These are phyloP conservation scores for Lipomyces mesembrius DNA, from an alignment of 805 yeast species.

Conservation along the genomic window DNA sequence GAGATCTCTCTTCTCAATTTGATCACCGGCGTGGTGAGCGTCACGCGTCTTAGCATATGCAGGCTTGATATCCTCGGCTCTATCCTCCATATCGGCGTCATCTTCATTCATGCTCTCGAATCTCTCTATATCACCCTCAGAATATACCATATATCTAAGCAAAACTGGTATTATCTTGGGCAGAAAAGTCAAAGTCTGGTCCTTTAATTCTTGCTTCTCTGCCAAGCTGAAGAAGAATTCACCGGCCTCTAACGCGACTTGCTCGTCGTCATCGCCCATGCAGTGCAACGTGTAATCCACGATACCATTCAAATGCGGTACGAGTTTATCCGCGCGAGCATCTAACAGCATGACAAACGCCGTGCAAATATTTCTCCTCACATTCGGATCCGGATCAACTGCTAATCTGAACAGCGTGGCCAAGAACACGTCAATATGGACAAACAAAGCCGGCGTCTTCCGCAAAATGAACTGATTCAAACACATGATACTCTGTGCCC, in stretches of 20 bases:
- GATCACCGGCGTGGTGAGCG: slow-evolving; percentile 40
- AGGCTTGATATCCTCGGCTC: slow-evolving; percentile 87
- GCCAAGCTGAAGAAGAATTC: slow-evolving; percentile 83
- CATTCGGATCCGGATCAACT: slow-evolving; percentile 58
- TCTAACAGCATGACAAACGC: slow-evolving; percentile 75
- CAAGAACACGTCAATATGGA: slow-evolving; percentile 69
- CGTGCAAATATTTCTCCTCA: slow-evolving; percentile 75
- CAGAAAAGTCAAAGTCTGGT: slow-evolving; percentile 60
- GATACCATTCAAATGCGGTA: slow-evolving; percentile 84
- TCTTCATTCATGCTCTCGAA: slow-evolving; percentile 72
- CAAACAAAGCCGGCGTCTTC: slow-evolving; percentile 66
- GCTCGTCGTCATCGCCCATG: slow-evolving; percentile 66
- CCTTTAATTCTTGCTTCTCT: slow-evolving; percentile 56
- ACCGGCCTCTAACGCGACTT: slow-evolving; percentile 88
- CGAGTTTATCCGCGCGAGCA: slow-evolving; percentile 75
- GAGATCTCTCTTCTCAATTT: slow-evolving; percentile 32
- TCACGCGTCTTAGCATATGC: slow-evolving; percentile 70
- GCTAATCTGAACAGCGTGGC: slow-evolving; percentile 72
- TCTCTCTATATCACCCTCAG: slow-evolving; percentile 74
- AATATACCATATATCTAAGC: slow-evolving; percentile 81
- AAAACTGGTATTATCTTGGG: slow-evolving; percentile 73
- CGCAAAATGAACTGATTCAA: slow-evolving; percentile 75
- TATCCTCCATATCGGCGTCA: slow-evolving; percentile 77
- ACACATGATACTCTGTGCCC: slow-evolving; percentile 69
- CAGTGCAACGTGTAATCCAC: slow-evolving; percentile 81